Base-by-base conservation (phyloP, 805 yeast species). In the Candida loeiensis region DNA sequence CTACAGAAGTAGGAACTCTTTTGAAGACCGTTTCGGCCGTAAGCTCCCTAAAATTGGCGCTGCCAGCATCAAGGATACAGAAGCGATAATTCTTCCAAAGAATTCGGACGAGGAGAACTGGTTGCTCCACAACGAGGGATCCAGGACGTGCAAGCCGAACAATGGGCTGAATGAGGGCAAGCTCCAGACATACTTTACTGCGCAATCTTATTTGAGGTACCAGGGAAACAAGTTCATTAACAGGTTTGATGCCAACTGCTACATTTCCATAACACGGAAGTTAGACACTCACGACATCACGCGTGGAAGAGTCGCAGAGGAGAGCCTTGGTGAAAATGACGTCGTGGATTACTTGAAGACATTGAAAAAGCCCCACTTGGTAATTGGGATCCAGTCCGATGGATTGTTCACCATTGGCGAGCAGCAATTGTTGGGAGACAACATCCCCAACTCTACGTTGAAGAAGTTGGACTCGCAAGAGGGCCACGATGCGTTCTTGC, bases 191-290 rank as follows among this genome's bases (percentile, higher is more conserved):
- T 85, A 78, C 57, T 93, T 93, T 64, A 85, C 98, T 0, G 99
- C 99, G 2, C 99, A 93, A 63, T 85, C 91, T 44, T 93, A 93
- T 60, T 69, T 93, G 48, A 76, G 99, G 44, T 93, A 93, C 61
- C 99, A 93, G 61, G 98, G 96, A 11, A 79, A 82, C 40, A 93
- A 93, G 60, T 93, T 93, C 58, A 80, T 90, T 34, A 72, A 77
- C 31, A 71, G 99, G 52, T 93, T 91, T 54, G 99, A 93, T 61
- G 96, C 99, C 18, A 93, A 93, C 58, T 93, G 98, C 64, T 93
- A 93, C 63, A 89, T 93, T 39, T 79, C 97, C 18, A 87, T 93
- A 42, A 85, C 97, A 0, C 74, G 98, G 54, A 93, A 93, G 61
- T 66, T 93, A 24, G 99, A 93, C 54, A 89, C 99, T 0, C 98